Evolutionary conservation across 2,329 filamentous ascomycete species (phyloP), one percentile per base, ranked within the genome.

Genomic region (Plectosphaerella plurivora): DNA sequence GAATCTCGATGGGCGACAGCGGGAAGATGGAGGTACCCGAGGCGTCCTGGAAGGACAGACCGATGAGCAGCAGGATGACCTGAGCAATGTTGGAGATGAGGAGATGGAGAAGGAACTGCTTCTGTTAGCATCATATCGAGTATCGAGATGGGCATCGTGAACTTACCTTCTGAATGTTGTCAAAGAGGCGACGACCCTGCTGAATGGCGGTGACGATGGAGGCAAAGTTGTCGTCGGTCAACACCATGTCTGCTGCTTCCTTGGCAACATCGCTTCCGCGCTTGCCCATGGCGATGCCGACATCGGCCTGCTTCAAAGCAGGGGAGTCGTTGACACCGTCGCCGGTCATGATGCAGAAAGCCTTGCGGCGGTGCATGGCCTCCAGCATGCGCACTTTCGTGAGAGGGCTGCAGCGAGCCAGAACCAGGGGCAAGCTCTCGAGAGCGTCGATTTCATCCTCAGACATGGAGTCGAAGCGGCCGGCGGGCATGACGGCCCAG

Each of bases 171-270:
- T 89, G 84, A 55, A 89, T 87, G 57, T 89, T 89, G 71, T 88
- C 84, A 58, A 87, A 86, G 50, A 88, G 75, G 37, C 86, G 74
- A 42, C 86, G 79, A 12, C 86, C 86, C 67, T 89, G 85, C 63
- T 86, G 81, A 45, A 89, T 84, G 35, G 83, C 86, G n/a, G 82
- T 85, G 41, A 89, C 78, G 51, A 89, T 89, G 25, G 87, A 91
- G 11, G 90, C 88, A 64, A 95, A 95, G 70, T 95, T 92, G 68
- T 94, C 90, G 64, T 94, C 89, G 0, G 89, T 91, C 41, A 96
- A 74, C 36, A 95, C 89, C 78, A 96, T 94, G 63, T 95, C 90
- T 1, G 89, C 87, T 3, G 90, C 90, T 68, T 94, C 86, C 62
- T 89, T 89, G 56, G 87, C 86, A 10, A 90, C 86, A 62, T 89